Percentiles rank a stretch among this genome's conserved stretches.
Conservation (phyloP, 257 asterid genomes). For the Penstemon eatonii region DNA sequence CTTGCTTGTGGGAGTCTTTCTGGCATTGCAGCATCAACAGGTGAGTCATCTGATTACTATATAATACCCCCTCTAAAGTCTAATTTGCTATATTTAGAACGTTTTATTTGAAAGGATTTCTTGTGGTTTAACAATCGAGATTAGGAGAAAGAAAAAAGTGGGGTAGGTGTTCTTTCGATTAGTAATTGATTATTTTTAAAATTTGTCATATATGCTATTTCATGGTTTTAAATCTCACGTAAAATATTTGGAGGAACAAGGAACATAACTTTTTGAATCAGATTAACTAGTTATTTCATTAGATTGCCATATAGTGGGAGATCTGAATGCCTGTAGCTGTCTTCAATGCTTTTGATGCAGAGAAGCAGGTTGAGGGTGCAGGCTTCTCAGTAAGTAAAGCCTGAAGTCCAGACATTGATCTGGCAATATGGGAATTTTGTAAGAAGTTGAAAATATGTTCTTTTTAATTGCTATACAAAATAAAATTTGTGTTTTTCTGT, state of each 20-base stretch:
- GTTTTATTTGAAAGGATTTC: slow-evolving; percentile 12
- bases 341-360: slow-evolving; percentile 94
- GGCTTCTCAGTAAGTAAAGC: slow-evolving; percentile 64
- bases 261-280: neutral
- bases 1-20: slow-evolving; percentile 90
- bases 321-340: slow-evolving; percentile 70
- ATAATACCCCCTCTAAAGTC: slow-evolving; percentile 14
- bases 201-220: neutral
- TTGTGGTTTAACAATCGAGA: neutral
- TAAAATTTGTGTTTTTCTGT: slow-evolving; percentile 16
- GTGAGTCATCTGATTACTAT: slow-evolving; percentile 41
- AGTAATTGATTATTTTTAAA: neutral
- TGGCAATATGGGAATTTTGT: slow-evolving; percentile 54
- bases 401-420: slow-evolving; percentile 55
- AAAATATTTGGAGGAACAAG: slow-evolving; percentile 3
- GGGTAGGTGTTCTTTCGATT: slow-evolving; percentile 1
- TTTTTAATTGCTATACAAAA: slow-evolving; percentile 31
- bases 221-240: neutral
- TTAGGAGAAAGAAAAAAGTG: slow-evolving; percentile 1
- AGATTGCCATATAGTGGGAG: slow-evolving; percentile 32
- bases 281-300: slow-evolving; percentile 17
- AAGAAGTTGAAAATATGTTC: slow-evolving; percentile 39
- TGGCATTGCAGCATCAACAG: slow-evolving; percentile 82
- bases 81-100: neutral
- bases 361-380: slow-evolving; percentile 76